phyloP scores from a whole-genome alignment of 352 stramenopile genomes.

The Pythium rhizo-oryzae region DNA sequence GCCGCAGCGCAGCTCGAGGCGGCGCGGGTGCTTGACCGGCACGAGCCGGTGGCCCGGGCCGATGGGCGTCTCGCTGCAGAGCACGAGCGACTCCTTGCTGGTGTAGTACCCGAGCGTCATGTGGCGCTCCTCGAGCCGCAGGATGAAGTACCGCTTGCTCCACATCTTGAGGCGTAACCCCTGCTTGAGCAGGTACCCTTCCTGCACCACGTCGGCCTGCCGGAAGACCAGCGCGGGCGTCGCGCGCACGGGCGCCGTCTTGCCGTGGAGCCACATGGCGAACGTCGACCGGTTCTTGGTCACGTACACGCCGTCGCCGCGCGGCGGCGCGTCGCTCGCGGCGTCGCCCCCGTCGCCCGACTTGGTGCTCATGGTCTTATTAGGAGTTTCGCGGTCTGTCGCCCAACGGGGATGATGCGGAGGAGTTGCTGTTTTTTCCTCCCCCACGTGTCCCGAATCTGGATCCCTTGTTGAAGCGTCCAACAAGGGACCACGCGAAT shows the following conservation, averaged over 20 bases:
- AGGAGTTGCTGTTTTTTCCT: not conserved
- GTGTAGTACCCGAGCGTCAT: slow-evolving; percentile 90
- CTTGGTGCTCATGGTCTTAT: slow-evolving; percentile 29
- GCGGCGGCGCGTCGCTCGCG: slow-evolving; percentile 18
- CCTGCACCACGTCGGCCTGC: slow-evolving; percentile 83
- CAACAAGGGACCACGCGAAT: slow-evolving; percentile 6
- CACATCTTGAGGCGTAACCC: slow-evolving; percentile 79
- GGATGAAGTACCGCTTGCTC: slow-evolving; percentile 85
- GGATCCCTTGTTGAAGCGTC: slow-evolving; percentile 13
- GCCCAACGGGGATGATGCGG: slow-evolving; percentile 3
- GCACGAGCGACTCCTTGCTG: slow-evolving; percentile 75
- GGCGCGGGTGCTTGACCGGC: slow-evolving; percentile 58
- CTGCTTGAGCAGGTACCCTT: slow-evolving; percentile 86
- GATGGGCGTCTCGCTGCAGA: slow-evolving; percentile 86
- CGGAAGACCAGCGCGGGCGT: slow-evolving; percentile 71
- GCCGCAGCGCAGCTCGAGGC: slow-evolving; percentile 70
- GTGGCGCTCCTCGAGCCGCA: slow-evolving; percentile 85
- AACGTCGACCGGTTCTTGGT: slow-evolving; percentile 86
- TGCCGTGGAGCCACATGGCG: slow-evolving; percentile 86
- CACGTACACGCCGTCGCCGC: slow-evolving; percentile 78
- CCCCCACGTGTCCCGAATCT: slow-evolving; percentile 27
- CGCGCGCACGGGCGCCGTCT: slow-evolving; percentile 51
- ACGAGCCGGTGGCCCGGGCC: slow-evolving; percentile 62
- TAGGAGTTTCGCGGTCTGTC: slow-evolving; percentile 26
- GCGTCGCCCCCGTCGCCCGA: slow-evolving; percentile 21